Conservation (phyloP, 2,329 filamentous ascomycete genomes). For the Alternaria arborescens region DNA sequence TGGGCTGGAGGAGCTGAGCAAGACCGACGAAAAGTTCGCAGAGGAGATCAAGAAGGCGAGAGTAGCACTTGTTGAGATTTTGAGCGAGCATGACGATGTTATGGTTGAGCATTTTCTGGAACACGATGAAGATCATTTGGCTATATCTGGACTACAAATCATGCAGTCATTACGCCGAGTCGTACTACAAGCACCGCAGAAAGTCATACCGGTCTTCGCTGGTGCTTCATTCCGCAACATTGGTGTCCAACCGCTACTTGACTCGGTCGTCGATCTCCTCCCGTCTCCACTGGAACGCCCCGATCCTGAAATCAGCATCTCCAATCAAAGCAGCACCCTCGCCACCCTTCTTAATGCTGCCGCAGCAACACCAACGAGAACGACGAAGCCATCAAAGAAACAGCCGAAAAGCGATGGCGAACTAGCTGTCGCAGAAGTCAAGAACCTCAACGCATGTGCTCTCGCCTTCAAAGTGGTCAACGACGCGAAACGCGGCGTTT, state of each 20-base stretch:
- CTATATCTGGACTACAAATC: conserved; percentile 72
- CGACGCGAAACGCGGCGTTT: conserved; percentile 82
- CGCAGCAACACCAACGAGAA: conserved; percentile 29
- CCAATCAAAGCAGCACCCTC: conserved; percentile 64
- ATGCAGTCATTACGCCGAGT: conserved; percentile 77
- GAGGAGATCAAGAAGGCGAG: conserved; percentile 79
- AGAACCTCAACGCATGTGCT: conserved; percentile 73
- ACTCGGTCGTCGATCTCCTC: conserved; percentile 86
- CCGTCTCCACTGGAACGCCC: conserved; percentile 83
- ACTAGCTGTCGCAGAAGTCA: conserved; percentile 49
- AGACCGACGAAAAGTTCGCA: conserved; percentile 60
- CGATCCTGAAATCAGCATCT: conserved; percentile 78
- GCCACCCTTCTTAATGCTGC: conserved; percentile 55
- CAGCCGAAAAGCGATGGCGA: conserved; percentile 13
- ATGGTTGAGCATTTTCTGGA: conserved; percentile 88
- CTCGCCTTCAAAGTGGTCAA: conserved; percentile 93
- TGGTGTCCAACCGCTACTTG: conserved; percentile 88
- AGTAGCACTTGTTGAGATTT: conserved; percentile 77
- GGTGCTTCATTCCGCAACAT: conserved; percentile 94
- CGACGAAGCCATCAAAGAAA: conserved; percentile 23
- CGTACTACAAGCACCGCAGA: conserved; percentile 72
- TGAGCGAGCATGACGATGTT: conserved; percentile 87
- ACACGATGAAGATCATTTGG: conserved; percentile 74
- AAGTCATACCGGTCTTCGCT: conserved; percentile 85
- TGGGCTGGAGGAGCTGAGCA: conserved; percentile 62